Percentiles rank a stretch among this genome's conserved stretches.
phyloP scores from a whole-genome alignment of 768 basidiomycete species.

The Mycena indigotica region DNA sequence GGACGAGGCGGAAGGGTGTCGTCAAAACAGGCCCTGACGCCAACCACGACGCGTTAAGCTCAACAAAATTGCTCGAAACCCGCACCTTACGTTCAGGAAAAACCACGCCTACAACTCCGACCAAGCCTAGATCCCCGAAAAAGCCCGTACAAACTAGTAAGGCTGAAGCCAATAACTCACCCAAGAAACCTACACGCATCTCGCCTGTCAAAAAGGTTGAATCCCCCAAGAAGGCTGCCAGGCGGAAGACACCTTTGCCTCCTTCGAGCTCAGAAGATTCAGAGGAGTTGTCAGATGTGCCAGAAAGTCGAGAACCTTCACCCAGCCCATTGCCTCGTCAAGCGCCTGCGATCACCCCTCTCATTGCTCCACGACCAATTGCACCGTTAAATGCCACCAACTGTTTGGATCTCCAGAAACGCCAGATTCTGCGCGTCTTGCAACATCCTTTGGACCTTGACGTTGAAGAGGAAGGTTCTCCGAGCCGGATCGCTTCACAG shows the following conservation, averaged over 20 bases:
- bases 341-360: too few species aligned
- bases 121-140: background rate
- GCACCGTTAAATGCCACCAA: conserved; percentile 38
- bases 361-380: too few species aligned
- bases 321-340: background rate
- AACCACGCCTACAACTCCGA: background rate
- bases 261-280: conserved; percentile 15
- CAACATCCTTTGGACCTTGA: conserved; percentile 27
- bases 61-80: background rate
- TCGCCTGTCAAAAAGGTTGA: conserved; percentile 1
- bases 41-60: too few species aligned
- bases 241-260: conserved; percentile 7
- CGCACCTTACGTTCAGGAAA: background rate
- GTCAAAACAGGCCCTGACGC: too few species aligned
- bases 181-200: background rate
- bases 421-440: conserved; percentile 31
- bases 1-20: too few species aligned
- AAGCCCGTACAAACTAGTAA: background rate
- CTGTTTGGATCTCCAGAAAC: conserved; percentile 60
- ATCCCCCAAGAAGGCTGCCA: conserved; percentile 5
- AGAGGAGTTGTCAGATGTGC: background rate
- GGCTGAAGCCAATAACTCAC: background rate
- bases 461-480: conserved; percentile 38
- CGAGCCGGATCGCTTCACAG: conserved; percentile 54
- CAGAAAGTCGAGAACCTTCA: conserved; percentile 22